phyloP scores from a whole-genome alignment of 1,284 basidiomycete genomes.

The Rhodotorula sp. region DNA sequence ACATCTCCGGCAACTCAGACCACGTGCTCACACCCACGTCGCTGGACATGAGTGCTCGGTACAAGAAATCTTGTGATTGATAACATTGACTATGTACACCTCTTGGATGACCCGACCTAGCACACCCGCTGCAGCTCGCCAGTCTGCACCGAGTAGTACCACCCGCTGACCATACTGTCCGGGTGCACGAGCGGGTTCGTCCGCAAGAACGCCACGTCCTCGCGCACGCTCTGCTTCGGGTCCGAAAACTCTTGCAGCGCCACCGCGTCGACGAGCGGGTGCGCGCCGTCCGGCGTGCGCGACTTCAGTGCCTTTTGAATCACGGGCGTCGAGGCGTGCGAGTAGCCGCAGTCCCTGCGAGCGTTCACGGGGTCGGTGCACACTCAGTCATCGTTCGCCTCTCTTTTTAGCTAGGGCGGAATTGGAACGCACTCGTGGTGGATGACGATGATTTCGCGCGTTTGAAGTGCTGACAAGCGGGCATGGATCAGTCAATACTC shows the following conservation, averaged over 20 bases:
- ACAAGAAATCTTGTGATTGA: too few relatives aligned
- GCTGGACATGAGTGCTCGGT: too few relatives aligned
- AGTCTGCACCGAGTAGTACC: slow-evolving; percentile 14
- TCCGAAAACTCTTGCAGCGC: slow-evolving; percentile 12
- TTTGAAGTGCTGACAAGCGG: slow-evolving; percentile 1
- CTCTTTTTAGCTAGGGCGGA: too few relatives aligned
- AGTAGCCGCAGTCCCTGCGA: slow-evolving; percentile 20
- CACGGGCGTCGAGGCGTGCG: slow-evolving; percentile 18
- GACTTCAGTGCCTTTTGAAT: slow-evolving; percentile 14
- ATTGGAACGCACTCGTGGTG: slow-evolving; percentile 12
- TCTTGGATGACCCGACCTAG: background rate
- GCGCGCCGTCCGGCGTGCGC: slow-evolving; percentile 1
- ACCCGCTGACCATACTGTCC: slow-evolving; percentile 13
- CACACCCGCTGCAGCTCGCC: slow-evolving; percentile 13
- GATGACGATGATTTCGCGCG: slow-evolving; percentile 15
- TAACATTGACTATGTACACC: background rate
- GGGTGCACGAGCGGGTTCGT: slow-evolving; percentile 19
- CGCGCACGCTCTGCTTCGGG: slow-evolving; percentile 8
- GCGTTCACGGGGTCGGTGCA: background rate
- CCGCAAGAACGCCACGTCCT: slow-evolving; percentile 20
- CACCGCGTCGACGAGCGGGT: slow-evolving; percentile 15
- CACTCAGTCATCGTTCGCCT: background rate
- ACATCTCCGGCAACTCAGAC: too few relatives aligned
- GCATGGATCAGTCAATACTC: background rate
- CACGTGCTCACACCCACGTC: too few relatives aligned